Base-by-base conservation (phyloP, 129 eudicot species). In the Ambrosia artemisiifolia region DNA sequence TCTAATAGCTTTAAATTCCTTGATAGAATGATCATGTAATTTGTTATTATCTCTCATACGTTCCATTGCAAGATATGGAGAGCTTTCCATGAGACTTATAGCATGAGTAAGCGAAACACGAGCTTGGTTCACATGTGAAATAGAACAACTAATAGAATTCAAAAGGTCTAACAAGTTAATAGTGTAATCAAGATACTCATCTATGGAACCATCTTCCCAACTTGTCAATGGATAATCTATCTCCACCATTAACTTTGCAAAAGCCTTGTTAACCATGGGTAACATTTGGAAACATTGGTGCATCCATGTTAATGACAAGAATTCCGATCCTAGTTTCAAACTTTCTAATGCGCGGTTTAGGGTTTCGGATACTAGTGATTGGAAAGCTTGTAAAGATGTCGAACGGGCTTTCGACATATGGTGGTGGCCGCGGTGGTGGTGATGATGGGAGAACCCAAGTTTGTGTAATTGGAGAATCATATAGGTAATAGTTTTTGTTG, bases 101-200 rank as follows among this genome's bases (percentile, higher is more conserved):
- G 76, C 80, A 55, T 86, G 91, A 9, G 73, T 36, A 9, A 88
- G 46, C 12, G 73, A 47, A 53, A 91, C 57, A 24, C 85, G 76
- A 51, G 88, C 79, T 35, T 80, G 88, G 66, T 75, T 66, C 6
- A 84, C 75, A 67, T 74, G 85, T 18, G 91, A 80, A 72, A 91
- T 33, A 2, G 81, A 87, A 34, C 84, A 84, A 63, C 76, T 84
- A 0, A 86, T 75, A 0, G 73, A 72, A 74, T 91, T 91, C 1
- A 88, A 55, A 38, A 83, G 75, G 4, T 84, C 83, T n/a, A 91
- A 83, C 63, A 91, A 11, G 67, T 62, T 79, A 44, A 86, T 69
- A 74, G 70, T 91, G 86, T 84, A 82, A 40, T 75, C 75, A 28
- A 86, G 88, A 81, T 84, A 91, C 69, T 84, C 92, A 1, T 86